Percentiles rank a stretch among this genome's conserved stretches.
These are phyloP conservation scores for Komagataella populi DNA, from an alignment of 805 yeast species.

Conservation along the genomic window DNA sequence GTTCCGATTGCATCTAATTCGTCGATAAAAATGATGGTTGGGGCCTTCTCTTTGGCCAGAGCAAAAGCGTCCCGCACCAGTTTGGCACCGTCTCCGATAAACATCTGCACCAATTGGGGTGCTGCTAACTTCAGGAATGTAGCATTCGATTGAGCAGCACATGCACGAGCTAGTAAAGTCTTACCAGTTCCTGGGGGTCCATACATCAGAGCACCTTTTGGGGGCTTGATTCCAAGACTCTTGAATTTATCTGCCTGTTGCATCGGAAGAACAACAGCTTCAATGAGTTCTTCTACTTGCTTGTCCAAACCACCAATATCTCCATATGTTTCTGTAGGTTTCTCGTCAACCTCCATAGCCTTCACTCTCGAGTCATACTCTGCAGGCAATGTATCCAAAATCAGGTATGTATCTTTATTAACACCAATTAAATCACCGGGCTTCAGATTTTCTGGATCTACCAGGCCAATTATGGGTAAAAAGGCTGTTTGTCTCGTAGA, in stretches of 20 bases:
- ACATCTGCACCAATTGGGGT: constrained; percentile 96
- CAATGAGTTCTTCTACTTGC: constrained; percentile 95
- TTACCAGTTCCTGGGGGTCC: constrained; percentile 99
- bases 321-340: constrained; percentile 92
- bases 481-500: constrained; percentile 96
- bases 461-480: constrained; percentile 89
- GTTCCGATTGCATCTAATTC: constrained; percentile 99
- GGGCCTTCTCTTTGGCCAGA: constrained; percentile 95
- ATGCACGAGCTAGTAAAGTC: constrained; percentile 92
- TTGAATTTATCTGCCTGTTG: constrained; percentile 95
- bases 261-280: constrained; percentile 97
- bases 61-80: constrained; percentile 96
- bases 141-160: constrained; percentile 98
- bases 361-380: constrained; percentile 96
- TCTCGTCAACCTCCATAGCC: constrained; percentile 98
- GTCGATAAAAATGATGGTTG: constrained; percentile 94
- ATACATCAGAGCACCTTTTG: constrained; percentile 96
- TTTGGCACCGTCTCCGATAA: constrained; percentile 98
- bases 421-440: constrained; percentile 99
- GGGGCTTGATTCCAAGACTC: constrained; percentile 82
- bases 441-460: constrained; percentile 78
- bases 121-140: constrained; percentile 94
- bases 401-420: constrained; percentile 88
- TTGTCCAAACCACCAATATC: constrained; percentile 98
- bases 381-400: constrained; percentile 88